Percentiles rank a stretch among this genome's conserved stretches.
Evolutionary conservation across 257 asterid genomes (phyloP).

Genomic region (Solanum gandarillasii): DNA sequence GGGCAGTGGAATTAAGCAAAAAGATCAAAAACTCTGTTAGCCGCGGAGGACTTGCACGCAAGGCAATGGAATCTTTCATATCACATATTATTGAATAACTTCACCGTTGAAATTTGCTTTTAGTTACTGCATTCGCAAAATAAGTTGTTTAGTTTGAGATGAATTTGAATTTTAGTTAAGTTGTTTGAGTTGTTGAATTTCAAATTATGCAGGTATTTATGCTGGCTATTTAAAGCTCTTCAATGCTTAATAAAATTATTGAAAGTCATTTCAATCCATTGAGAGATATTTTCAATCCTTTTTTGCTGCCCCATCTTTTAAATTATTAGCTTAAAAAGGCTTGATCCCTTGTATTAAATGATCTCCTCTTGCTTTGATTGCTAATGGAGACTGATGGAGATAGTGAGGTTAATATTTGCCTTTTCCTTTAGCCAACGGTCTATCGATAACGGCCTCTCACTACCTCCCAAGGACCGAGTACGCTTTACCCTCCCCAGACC

Average conservation of each 20-base stretch:
- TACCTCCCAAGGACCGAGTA: background rate
- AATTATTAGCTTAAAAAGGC: too few relatives aligned
- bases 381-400: background rate
- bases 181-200: background rate
- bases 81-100: background rate
- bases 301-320: background rate
- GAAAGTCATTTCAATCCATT: background rate
- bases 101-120: background rate
- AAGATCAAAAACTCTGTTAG: background rate
- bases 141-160: background rate
- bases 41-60: background rate
- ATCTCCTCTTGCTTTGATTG: background rate
- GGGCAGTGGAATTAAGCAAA: background rate
- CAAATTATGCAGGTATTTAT: background rate
- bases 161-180: background rate
- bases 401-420: background rate
- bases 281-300: background rate
- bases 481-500: background rate
- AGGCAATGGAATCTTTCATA: background rate
- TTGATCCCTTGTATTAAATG: background rate
- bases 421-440: too few relatives aligned
- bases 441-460: background rate
- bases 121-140: background rate
- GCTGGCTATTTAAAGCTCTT: background rate
- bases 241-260: too few relatives aligned